Percentiles rank a stretch among this genome's conserved stretches.
phyloP scores from a whole-genome alignment of 345 rosid species.

The Melastoma malabathricum region DNA sequence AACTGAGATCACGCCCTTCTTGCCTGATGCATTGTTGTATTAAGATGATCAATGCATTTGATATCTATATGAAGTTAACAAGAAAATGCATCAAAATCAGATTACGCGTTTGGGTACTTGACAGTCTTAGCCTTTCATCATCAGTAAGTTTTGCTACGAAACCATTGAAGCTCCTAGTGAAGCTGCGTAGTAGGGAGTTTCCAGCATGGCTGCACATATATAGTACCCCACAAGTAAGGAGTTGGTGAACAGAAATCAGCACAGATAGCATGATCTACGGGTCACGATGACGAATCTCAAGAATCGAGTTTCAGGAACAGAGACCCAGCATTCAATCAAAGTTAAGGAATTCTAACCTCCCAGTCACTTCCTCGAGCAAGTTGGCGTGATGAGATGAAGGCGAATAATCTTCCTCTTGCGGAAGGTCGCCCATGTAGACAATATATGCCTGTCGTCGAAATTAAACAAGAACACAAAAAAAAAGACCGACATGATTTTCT shows the following conservation, averaged over 20 bases:
- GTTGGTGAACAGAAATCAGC: not conserved
- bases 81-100: too few species aligned
- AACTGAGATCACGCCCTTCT: slow-evolving; percentile 24
- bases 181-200: slow-evolving; percentile 12
- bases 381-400: slow-evolving; percentile 3
- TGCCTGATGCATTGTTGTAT: slow-evolving; percentile 11
- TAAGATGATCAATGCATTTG: not conserved
- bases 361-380: slow-evolving; percentile 11
- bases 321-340: not conserved
- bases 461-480: too few species aligned
- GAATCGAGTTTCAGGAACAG: not conserved
- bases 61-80: too few species aligned
- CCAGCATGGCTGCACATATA: slow-evolving; percentile 6
- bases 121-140: slow-evolving; percentile 9
- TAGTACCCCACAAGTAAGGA: too few species aligned
- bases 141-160: slow-evolving; percentile 16
- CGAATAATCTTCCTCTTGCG: slow-evolving; percentile 3
- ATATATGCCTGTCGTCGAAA: slow-evolving; percentile 19
- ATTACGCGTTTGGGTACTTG: slow-evolving; percentile 6
- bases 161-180: slow-evolving; percentile 17
- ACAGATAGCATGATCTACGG: not conserved
- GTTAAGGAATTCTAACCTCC: slow-evolving; percentile 9
- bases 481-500: too few species aligned
- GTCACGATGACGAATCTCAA: not conserved
- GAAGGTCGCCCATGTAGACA: slow-evolving; percentile 17